A percentile compares a stretch with the other conserved stretches of the same genome.
Evolutionary conservation across 1,139 yeast species (phyloP).

Genomic region (Debaryomyces sp.): DNA sequence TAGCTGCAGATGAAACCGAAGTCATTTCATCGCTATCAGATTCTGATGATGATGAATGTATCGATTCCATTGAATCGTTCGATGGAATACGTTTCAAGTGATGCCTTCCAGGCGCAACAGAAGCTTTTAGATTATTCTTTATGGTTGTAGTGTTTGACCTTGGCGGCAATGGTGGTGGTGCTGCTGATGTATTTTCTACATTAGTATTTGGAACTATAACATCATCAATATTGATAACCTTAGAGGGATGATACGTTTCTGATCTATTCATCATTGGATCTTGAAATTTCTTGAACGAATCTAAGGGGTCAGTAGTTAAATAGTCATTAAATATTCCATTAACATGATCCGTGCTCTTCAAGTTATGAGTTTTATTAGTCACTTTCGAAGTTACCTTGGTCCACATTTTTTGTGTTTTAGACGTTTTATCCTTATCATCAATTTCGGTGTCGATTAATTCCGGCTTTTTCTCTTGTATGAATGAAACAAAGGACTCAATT

Average conservation of each 20-base stretch:
- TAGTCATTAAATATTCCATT: slow-evolving; percentile 38
- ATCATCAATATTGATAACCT: slow-evolving; percentile 23
- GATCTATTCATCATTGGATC: slow-evolving; percentile 29
- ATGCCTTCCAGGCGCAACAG: background rate
- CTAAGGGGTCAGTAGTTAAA: slow-evolving; percentile 37
- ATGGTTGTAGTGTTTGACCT: slow-evolving; percentile 24
- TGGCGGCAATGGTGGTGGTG: slow-evolving; percentile 35
- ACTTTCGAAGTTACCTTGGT: slow-evolving; percentile 27
- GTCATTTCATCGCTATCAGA: slow-evolving; percentile 19
- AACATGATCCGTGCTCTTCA: slow-evolving; percentile 30
- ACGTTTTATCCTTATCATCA: slow-evolving; percentile 30
- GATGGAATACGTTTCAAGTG: slow-evolving; percentile 1
- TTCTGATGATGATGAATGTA: slow-evolving; percentile 19
- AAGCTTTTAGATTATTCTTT: background rate
- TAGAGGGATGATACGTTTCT: slow-evolving; percentile 36
- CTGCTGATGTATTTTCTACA: slow-evolving; percentile 9
- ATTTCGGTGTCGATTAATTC: slow-evolving; percentile 34
- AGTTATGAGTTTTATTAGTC: slow-evolving; percentile 25
- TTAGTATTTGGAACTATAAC: slow-evolving; percentile 18
- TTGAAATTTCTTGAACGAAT: slow-evolving; percentile 31
- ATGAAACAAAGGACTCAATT: slow-evolving; percentile 38
- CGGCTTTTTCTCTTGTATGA: slow-evolving; percentile 33
- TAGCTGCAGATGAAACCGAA: slow-evolving; percentile 25
- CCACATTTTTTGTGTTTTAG: slow-evolving; percentile 30
- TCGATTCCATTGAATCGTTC: slow-evolving; percentile 23